Evolutionary conservation across 2,329 filamentous ascomycete species (phyloP).

Genomic region (Clonostachys rosea): DNA sequence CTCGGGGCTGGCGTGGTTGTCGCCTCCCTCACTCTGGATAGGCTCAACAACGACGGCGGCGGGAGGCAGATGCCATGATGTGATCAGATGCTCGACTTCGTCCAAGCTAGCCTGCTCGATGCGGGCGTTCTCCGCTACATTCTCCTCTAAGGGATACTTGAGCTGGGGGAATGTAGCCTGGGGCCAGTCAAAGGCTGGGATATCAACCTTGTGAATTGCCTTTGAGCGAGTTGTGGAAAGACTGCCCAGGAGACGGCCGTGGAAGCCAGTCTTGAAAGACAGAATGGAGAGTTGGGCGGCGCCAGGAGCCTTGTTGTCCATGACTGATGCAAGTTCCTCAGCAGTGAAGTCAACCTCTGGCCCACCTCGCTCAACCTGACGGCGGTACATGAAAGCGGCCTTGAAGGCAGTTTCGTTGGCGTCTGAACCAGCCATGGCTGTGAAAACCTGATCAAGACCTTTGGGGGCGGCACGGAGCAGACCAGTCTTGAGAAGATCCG

Average conservation of each 20-base stretch:
- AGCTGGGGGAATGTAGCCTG: slow-evolving; percentile 81
- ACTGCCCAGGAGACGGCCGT: slow-evolving; percentile 83
- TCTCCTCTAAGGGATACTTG: slow-evolving; percentile 81
- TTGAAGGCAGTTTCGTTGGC: slow-evolving; percentile 95
- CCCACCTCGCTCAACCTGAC: slow-evolving; percentile 76
- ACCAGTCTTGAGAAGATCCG: slow-evolving; percentile 71
- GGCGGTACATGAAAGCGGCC: slow-evolving; percentile 90
- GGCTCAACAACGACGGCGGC: slow-evolving; percentile 84
- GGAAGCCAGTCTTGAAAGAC: slow-evolving; percentile 84
- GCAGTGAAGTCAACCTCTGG: slow-evolving; percentile 69
- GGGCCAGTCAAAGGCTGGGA: slow-evolving; percentile 93
- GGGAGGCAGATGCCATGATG: slow-evolving; percentile 72
- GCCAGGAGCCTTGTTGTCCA: slow-evolving; percentile 77
- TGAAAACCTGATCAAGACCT: slow-evolving; percentile 85
- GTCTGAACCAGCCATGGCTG: slow-evolving; percentile 82
- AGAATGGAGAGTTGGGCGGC: slow-evolving; percentile 76
- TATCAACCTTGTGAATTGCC: slow-evolving; percentile 91
- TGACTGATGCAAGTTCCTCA: slow-evolving; percentile 68
- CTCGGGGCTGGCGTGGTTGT: slow-evolving; percentile 84
- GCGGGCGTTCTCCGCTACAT: slow-evolving; percentile 74
- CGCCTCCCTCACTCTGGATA: slow-evolving; percentile 88
- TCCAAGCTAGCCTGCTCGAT: slow-evolving; percentile 78
- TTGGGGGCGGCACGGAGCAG: slow-evolving; percentile 79
- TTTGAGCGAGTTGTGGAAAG: slow-evolving; percentile 89
- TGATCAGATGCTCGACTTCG: slow-evolving; percentile 79